A percentile compares a stretch with the other conserved stretches of the same genome.
Conservation (phyloP, 768 basidiomycete species). For the Termitomyces sp. region DNA sequence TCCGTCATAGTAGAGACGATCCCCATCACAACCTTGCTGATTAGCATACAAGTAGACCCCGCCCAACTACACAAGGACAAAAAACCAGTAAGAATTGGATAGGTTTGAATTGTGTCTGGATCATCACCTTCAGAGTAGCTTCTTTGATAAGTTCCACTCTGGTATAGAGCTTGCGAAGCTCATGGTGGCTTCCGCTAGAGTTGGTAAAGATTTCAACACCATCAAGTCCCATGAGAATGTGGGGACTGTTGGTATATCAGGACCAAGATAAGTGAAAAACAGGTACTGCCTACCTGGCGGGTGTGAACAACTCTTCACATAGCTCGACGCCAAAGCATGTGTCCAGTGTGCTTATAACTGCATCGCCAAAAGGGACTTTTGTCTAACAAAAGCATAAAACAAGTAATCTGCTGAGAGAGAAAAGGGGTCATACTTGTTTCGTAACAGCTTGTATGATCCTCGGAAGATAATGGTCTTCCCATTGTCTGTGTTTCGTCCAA, state of each 20-base stretch:
- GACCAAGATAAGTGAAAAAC: not conserved
- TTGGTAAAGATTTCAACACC: conserved; percentile 99
- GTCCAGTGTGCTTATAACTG: conserved; percentile 88
- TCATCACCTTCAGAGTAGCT: conserved; percentile 83
- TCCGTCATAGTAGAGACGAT: conserved; percentile 97
- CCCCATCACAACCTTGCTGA: conserved; percentile 98
- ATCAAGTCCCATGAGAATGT: conserved; percentile 96
- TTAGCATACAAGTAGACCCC: conserved; percentile 98
- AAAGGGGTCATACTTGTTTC: conserved; percentile 59
- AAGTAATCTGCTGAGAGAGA: not conserved
- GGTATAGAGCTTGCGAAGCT: conserved; percentile 91
- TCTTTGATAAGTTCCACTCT: conserved; percentile 96
- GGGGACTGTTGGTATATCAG: conserved; percentile 63
- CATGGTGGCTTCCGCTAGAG: conserved; percentile 97
- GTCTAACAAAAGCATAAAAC: conserved; percentile 39
- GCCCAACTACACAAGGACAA: conserved; percentile 64
- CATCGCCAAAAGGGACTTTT: conserved; percentile 95
- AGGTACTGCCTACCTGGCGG: conserved; percentile 73
- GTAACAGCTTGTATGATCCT: conserved; percentile 87
- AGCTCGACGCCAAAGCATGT: conserved; percentile 97
- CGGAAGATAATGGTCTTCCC: conserved; percentile 91
- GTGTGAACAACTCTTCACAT: conserved; percentile 98
- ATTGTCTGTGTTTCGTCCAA: conserved; percentile 86
- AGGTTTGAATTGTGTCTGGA: not conserved
- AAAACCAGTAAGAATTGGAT: not conserved